A percentile compares a stretch with the other conserved stretches of the same genome.
Conservation (phyloP, 1,284 basidiomycete genomes). For the Ceratobasidium sp. region DNA sequence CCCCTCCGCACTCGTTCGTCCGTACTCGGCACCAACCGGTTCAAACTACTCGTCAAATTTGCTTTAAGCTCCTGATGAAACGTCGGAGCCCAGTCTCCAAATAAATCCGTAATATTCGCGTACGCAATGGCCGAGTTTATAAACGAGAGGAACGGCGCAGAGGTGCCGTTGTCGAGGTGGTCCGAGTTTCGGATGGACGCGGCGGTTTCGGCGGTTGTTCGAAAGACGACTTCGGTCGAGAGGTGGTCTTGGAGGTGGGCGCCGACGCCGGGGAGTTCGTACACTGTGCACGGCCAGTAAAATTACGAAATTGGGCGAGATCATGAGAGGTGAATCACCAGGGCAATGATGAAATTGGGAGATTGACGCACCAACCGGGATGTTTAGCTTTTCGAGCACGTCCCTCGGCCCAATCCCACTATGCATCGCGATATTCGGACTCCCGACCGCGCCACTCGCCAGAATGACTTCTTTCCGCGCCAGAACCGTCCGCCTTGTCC, state of each 20-base stretch:
- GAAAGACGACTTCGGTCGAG: slow-evolving; percentile 63
- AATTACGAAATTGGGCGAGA: not conserved
- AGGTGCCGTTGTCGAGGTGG: slow-evolving; percentile 49
- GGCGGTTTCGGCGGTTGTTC: slow-evolving; percentile 61
- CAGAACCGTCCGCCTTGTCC: slow-evolving; percentile 57
- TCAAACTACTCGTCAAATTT: slow-evolving; percentile 52
- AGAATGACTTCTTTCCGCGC: slow-evolving; percentile 68
- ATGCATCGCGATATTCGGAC: slow-evolving; percentile 72
- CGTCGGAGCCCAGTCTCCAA: slow-evolving; percentile 56
- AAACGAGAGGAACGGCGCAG: slow-evolving; percentile 65
- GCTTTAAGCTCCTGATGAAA: slow-evolving; percentile 51
- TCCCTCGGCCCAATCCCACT: slow-evolving; percentile 77
- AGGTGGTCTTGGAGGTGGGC: slow-evolving; percentile 80
- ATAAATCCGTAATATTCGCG: slow-evolving; percentile 65
- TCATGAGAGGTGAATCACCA: not conserved
- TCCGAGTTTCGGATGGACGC: slow-evolving; percentile 57
- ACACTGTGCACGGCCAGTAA: slow-evolving; percentile 48
- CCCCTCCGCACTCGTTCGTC: slow-evolving; percentile 32
- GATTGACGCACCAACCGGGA: slow-evolving; percentile 53
- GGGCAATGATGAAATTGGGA: no score
- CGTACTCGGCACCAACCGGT: not conserved
- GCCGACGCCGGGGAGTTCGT: slow-evolving; percentile 77
- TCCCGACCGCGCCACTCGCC: slow-evolving; percentile 71
- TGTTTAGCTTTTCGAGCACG: slow-evolving; percentile 64
- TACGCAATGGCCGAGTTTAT: slow-evolving; percentile 76